Evolutionary conservation across 2,329 filamentous ascomycete species (phyloP), one percentile per base, ranked within the genome.

Genomic region (Lomentospora prolificans): DNA sequence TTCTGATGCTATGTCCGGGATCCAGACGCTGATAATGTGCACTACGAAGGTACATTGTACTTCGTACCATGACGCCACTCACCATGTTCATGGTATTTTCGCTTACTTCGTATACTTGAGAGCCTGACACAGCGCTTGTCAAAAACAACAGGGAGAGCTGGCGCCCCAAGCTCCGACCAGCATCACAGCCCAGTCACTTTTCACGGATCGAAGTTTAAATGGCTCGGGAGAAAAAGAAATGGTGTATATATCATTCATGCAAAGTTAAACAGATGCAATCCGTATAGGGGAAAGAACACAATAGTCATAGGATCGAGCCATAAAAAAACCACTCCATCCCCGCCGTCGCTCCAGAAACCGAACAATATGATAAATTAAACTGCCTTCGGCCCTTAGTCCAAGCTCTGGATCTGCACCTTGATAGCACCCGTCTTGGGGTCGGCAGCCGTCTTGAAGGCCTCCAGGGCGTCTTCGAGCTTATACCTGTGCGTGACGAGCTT

Each of bases 371-470:
- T 4, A 9, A 50, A 25, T 10, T 8, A 12, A n/a, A n/a, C n/a
- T n/a, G n/a, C n/a, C n/a, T 55, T 41, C 58, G 10, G 55, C 14
- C 50, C 51, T 59, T 71, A 80, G 8, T 81, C 79, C 60, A 80
- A 61, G 64, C 81, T 90, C 76, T 91, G 89, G 66, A 96, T 96
- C 79, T 90, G 87, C 58, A 96, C 91, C 79, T 97, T 97, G 72
- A 97, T 96, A n/a, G 91, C 90, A 5, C 92, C 91, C 53, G 88
- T 95, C 77, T 87, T 90, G 39, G 90, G 86, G 71, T 96, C 84
- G 7, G 87, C 83, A 19, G 91, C 90, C 41, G 89, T 94, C 74
- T 90, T 84, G 70, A 97, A 97, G 6, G 92, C 92, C 72, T 92
- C 82, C 27, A 94, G 71, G 0, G 91, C 90, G 67, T 97, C 86